These are phyloP conservation scores for Fusarium miscanthi DNA, from an alignment of 2,329 filamentous ascomycete species.

Conservation along the genomic window DNA sequence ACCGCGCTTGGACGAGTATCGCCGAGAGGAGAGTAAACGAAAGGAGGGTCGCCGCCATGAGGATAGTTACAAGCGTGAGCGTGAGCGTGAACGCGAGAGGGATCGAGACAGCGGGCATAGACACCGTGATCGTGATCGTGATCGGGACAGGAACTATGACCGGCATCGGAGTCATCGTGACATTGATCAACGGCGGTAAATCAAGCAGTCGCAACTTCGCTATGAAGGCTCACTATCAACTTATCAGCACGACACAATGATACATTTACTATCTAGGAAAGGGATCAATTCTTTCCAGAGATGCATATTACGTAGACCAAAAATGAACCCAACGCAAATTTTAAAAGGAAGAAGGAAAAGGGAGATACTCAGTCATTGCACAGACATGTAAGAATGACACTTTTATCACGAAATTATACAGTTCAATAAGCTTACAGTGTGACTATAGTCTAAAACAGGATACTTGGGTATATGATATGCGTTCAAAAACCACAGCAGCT, in stretches of 20 bases:
- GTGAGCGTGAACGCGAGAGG: slow-evolving; percentile 53
- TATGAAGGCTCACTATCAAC: background rate
- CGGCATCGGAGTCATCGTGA: slow-evolving; percentile 41
- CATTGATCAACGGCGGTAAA: slow-evolving; percentile 40
- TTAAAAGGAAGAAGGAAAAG: background rate
- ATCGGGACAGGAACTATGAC: slow-evolving; percentile 36
- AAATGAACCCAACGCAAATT: background rate
- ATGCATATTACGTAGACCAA: slow-evolving; percentile 19
- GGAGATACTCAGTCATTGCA: background rate
- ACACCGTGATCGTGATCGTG: slow-evolving; percentile 48
- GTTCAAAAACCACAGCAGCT: slow-evolving; percentile 14
- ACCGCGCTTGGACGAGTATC: slow-evolving; percentile 63
- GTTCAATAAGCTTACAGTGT: slow-evolving; percentile 30
- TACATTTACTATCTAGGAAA: background rate
- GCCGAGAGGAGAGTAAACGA: slow-evolving; percentile 56
- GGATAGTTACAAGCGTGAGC: slow-evolving; percentile 59
- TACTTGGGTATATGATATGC: slow-evolving; percentile 22
- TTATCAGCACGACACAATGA: background rate
- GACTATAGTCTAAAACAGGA: slow-evolving; percentile 19
- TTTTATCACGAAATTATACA: background rate
- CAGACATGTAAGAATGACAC: slow-evolving; percentile 14
- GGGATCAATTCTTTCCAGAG: background rate
- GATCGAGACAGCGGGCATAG: slow-evolving; percentile 52
- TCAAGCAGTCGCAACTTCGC: background rate
- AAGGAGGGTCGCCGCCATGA: slow-evolving; percentile 57